phyloP scores from a whole-genome alignment of 352 stramenopile species.

The Phytophthora citricola region DNA sequence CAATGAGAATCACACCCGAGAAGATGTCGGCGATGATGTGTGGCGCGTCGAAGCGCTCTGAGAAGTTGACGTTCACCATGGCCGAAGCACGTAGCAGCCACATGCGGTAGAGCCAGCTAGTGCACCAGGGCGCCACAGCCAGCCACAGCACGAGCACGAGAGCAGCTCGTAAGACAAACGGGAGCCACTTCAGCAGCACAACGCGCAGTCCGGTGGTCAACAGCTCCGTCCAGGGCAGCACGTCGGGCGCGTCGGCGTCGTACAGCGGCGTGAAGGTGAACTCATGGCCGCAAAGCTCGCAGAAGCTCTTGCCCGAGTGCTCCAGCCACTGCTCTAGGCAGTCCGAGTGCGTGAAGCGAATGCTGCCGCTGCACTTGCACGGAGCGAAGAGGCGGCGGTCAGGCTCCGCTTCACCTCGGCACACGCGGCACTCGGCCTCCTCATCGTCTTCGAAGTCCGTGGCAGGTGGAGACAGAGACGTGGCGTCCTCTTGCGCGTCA shows the following conservation, averaged over 20 bases:
- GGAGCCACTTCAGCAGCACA: conserved; percentile 89
- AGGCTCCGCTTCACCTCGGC: conserved; percentile 88
- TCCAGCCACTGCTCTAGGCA: conserved; percentile 95
- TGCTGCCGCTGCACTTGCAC: conserved; percentile 96
- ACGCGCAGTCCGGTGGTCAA: conserved; percentile 83
- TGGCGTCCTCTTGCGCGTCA: conserved; percentile 6
- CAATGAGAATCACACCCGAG: conserved; percentile 89
- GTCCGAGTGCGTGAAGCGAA: conserved; percentile 94
- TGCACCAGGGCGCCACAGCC: conserved; percentile 88
- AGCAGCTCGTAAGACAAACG: conserved; percentile 74
- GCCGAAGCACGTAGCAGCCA: conserved; percentile 91
- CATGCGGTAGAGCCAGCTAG: conserved; percentile 94
- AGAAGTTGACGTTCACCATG: conserved; percentile 88
- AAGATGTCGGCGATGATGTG: conserved; percentile 89
- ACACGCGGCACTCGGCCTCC: conserved; percentile 95
- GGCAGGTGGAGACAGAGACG: conserved; percentile 2
- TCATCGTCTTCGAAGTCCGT: conserved; percentile 50
- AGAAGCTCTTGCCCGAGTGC: conserved; percentile 92
- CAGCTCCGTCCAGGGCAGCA: conserved; percentile 90
- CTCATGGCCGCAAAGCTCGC: conserved; percentile 93
- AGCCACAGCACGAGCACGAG: conserved; percentile 91
- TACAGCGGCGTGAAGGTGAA: conserved; percentile 95
- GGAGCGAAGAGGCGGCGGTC: conserved; percentile 80
- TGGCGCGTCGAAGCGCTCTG: conserved; percentile 71
- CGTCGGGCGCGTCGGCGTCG: conserved; percentile 83